These are phyloP conservation scores for Candida cerambycidarum DNA, from an alignment of 805 yeast species.

Conservation along the genomic window DNA sequence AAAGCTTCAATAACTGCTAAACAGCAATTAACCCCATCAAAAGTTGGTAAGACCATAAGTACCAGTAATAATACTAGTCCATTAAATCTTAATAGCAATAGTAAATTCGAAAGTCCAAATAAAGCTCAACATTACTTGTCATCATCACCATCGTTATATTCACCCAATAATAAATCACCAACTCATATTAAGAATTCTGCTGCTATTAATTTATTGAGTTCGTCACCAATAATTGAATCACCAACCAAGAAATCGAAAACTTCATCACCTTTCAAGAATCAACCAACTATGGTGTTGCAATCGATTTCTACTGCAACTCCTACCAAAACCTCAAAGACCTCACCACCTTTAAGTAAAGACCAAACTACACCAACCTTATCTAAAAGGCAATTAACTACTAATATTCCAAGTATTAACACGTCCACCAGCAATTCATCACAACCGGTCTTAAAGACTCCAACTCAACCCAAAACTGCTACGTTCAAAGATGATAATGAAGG, in stretches of 20 bases:
- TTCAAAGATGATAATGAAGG: constrained; percentile 57
- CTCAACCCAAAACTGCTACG: constrained; percentile 26
- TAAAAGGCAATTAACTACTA: constrained; percentile 20
- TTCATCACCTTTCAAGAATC: constrained; percentile 16
- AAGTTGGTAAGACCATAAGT: constrained; percentile 2
- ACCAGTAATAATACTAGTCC: constrained; percentile 22
- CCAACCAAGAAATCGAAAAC: constrained; percentile 28
- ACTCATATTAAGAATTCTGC: constrained; percentile 38
- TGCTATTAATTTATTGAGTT: constrained; percentile 33
- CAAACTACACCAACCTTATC: constrained; percentile 33
- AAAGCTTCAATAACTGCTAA: constrained; percentile 47
- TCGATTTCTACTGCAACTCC: constrained; percentile 31
- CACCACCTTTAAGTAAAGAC: constrained; percentile 23
- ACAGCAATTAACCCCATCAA: constrained; percentile 25
- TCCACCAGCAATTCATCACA: constrained; percentile 11
- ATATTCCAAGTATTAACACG: no score
- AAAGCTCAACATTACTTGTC: constrained; percentile 18
- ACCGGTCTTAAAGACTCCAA: constrained; percentile 35
- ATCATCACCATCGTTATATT: constrained; percentile 32
- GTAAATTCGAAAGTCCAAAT: constrained; percentile 17
- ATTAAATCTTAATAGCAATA: constrained; percentile 31
- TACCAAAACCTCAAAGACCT: constrained; percentile 30
- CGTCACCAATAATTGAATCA: constrained; percentile 27
- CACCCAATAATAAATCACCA: constrained; percentile 41
- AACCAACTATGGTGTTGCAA: constrained; percentile 25